Evolutionary conservation across 192 early-diverging fungal species (phyloP), one percentile per base, ranked within the genome.

Genomic region (Allomyces macrogynus): DNA sequence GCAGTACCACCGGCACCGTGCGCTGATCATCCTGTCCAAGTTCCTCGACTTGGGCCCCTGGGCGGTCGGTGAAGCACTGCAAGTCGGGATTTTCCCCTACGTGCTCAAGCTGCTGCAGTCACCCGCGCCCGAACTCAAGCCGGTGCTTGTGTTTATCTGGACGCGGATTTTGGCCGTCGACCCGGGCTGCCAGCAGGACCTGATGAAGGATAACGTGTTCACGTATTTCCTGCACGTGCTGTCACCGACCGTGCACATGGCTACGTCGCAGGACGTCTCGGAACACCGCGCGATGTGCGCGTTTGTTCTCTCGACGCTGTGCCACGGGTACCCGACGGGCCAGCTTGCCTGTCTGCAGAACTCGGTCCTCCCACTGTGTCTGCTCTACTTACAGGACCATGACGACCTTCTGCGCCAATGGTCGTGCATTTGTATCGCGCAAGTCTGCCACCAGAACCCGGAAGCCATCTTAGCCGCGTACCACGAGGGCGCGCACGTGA

Each of bases 111-210:
- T 99, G 24, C 80, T 99, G 62, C 91, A 89, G 65, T 87, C 85
- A 69, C 91, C 91, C 54, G 92, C 94, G 0, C 78, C 86, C 0
- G 94, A 99, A 71, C 78, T 97, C 43, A 89, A 91, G 68, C 91
- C 92, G 43, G 90, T 95, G 14, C 78, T 99, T 24, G 91, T 94
- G 5, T 91, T 97, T 66, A 95, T 99, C 64, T 99, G 95, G 93
- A 88, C 93, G 14, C 86, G 94, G 70, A 87, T 99, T 62, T 78
- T 95, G 43, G 94, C 92, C 0, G 91, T 97, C 0, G 95, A 99
- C 70, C 77, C 80, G 60, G 83, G 83, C 26, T 89, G 92, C 70
- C 90, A 91, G 66, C 86, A 83, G 40, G 93, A 97, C 68, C 74
- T 99, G 61, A 73, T 95, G 63, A 94, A 93, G 73, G 87, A 89